Conservation (phyloP, 164 flowering plant genomes). For the Litsea cubeba region DNA sequence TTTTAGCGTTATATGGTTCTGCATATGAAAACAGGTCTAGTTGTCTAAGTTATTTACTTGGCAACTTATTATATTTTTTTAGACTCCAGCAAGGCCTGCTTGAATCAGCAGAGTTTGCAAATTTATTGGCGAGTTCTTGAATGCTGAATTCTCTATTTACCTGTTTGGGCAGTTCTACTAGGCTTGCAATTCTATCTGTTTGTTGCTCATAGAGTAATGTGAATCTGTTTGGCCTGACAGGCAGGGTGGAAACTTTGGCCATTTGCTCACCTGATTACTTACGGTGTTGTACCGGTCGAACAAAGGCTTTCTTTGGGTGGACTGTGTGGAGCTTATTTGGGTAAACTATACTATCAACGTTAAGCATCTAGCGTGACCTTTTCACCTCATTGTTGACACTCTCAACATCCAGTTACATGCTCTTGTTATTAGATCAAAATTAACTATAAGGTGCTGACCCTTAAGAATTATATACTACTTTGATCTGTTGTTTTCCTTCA, state of each 20-base stretch:
- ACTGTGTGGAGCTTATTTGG: conserved; percentile 92
- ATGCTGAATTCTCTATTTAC: neutral
- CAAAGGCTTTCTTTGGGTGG: conserved; percentile 99
- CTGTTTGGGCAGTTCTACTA: neutral
- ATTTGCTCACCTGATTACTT: conserved; percentile 89
- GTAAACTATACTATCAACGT: conserved; percentile 96
- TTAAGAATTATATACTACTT: neutral
- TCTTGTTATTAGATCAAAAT: neutral
- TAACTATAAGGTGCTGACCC: neutral
- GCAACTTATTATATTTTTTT: neutral
- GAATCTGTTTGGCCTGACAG: conserved; percentile 35
- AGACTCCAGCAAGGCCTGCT: neutral
- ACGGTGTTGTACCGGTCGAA: conserved; percentile 84
- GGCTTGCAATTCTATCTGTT: neutral
- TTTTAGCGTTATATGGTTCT: neutral
- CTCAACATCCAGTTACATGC: neutral
- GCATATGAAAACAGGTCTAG: neutral
- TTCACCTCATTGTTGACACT: neutral
- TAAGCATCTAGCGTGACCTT: conserved; percentile 27
- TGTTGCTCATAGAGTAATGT: neutral
- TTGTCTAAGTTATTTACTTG: neutral
- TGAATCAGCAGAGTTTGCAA: neutral
- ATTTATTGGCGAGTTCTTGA: neutral
- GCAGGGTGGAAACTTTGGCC: conserved; percentile 99
- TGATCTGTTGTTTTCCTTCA: neutral